These are phyloP conservation scores for Scheffersomyces segobiensis DNA, from an alignment of 1,139 yeast genomes.

Conservation along the genomic window DNA sequence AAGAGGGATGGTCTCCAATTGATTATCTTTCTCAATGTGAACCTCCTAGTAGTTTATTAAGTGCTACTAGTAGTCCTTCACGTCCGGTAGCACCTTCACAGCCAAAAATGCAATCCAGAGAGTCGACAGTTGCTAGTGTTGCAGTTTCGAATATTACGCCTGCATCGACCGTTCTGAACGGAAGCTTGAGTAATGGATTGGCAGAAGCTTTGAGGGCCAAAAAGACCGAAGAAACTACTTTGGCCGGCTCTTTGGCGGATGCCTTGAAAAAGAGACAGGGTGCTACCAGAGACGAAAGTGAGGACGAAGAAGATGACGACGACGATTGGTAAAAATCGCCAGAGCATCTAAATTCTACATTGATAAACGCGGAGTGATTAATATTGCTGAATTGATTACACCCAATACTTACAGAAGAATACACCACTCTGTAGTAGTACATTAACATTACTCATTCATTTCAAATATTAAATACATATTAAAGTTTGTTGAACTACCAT, in stretches of 20 bases:
- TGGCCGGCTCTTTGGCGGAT: conserved; percentile 87
- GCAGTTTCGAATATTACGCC: conserved; percentile 9
- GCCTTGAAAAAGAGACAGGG: conserved; percentile 86
- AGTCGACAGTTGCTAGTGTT: conserved; percentile 11
- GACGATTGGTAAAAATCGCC: conserved; percentile 15
- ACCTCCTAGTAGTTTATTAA: conserved; percentile 36
- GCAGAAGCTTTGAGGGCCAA: conserved; percentile 76
- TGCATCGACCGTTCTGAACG: conserved; percentile 12
- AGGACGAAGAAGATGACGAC: conserved; percentile 75
- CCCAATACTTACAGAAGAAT: not conserved
- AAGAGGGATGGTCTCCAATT: conserved; percentile 97
- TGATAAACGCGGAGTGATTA: not conserved
- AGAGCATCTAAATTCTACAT: not conserved
- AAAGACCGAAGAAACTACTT: conserved; percentile 59
- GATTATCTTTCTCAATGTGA: conserved; percentile 75
- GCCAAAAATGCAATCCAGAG: conserved; percentile 13
- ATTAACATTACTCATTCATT: too few species aligned
- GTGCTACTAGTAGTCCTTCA: conserved; percentile 38
- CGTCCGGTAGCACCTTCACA: conserved; percentile 18
- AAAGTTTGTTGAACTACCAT: not conserved
- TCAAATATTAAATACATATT: not conserved
- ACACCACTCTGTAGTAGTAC: not conserved
- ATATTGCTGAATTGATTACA: too few species aligned
- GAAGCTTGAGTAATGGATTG: conserved; percentile 58
- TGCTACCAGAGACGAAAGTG: conserved; percentile 70